Evolutionary conservation across 2,329 filamentous ascomycete genomes (phyloP).

Genomic region (Cordyceps farinosa): DNA sequence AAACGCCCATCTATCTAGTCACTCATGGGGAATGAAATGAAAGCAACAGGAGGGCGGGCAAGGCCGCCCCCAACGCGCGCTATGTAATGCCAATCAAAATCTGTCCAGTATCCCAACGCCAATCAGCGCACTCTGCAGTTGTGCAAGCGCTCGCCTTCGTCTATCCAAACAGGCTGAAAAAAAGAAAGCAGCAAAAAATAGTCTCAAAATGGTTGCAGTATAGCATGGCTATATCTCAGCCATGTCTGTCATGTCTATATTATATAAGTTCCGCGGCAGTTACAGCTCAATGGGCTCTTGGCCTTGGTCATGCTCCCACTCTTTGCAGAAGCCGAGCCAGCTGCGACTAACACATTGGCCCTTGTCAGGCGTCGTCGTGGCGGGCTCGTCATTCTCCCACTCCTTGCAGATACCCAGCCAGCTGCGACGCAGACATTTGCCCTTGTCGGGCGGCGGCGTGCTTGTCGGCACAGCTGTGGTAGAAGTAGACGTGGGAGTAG

Average conservation of each 20-base stretch:
- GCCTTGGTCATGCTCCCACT: slow-evolving; percentile 30
- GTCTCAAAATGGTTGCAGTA: slow-evolving; percentile 9
- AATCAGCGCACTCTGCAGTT: background rate
- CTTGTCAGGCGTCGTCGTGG: slow-evolving; percentile 21
- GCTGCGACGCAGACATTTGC: slow-evolving; percentile 27
- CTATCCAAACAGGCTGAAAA: slow-evolving; percentile 12
- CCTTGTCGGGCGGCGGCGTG: slow-evolving; percentile 24
- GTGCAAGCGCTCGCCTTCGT: background rate
- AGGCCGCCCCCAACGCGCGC: background rate
- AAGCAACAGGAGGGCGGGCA: background rate
- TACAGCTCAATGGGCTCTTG: slow-evolving; percentile 20
- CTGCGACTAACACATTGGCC: slow-evolving; percentile 33
- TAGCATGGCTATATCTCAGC: background rate
- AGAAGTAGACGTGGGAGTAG: slow-evolving; percentile 33
- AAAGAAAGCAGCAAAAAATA: background rate
- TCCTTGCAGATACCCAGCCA: slow-evolving; percentile 43
- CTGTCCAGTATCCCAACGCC: slow-evolving; percentile 14
- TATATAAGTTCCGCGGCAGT: background rate
- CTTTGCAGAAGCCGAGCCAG: slow-evolving; percentile 42
- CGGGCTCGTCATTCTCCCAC: slow-evolving; percentile 24
- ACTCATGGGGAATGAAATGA: background rate
- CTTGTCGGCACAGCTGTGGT: slow-evolving; percentile 29
- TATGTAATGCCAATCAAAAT: slow-evolving; percentile 14
- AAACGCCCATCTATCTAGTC: background rate
- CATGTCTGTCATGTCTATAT: slow-evolving; percentile 12